phyloP scores from a whole-genome alignment of 768 basidiomycete species.

The Suillus decipiens region DNA sequence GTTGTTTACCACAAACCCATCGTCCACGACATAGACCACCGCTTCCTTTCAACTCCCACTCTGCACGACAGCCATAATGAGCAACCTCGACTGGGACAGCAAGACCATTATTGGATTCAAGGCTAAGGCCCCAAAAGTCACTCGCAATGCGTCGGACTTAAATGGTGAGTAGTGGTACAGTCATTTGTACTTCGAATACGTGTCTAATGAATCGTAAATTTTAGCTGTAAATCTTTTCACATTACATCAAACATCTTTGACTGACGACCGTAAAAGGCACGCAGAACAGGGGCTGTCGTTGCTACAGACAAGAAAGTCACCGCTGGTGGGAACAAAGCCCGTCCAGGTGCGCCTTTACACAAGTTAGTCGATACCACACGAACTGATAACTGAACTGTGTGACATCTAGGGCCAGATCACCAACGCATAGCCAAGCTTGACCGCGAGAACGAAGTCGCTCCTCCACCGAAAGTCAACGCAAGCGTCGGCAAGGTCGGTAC shows the following conservation, averaged over 20 bases:
- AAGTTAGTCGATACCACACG: neutral
- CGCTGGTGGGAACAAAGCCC: conserved; percentile 73
- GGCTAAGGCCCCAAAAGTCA: conserved; percentile 61
- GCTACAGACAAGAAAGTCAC: conserved; percentile 81
- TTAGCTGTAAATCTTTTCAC: conserved; percentile 52
- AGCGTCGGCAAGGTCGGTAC: conserved; percentile 69
- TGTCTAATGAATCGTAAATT: conserved; percentile 19
- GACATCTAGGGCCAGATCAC: conserved; percentile 77
- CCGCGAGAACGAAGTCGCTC: conserved; percentile 93
- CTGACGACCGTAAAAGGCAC: conserved; percentile 51
- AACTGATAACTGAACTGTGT: neutral
- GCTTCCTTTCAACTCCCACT: neutral
- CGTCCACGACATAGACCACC: neutral
- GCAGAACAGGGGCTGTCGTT: conserved; percentile 73
- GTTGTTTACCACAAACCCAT: neutral
- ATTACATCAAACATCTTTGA: neutral
- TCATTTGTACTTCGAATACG: neutral
- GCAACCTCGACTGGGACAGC: conserved; percentile 65
- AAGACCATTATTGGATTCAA: conserved; percentile 75
- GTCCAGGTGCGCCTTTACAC: conserved; percentile 51
- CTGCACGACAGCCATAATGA: conserved; percentile 36
- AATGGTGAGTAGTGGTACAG: conserved; percentile 41
- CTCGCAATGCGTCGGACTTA: conserved; percentile 59
- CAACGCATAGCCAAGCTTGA: conserved; percentile 93
- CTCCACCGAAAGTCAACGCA: conserved; percentile 77